Percentiles rank a stretch among this genome's conserved stretches.
phyloP scores from a whole-genome alignment of 805 yeast species.

The Ogataea paradorogensis region DNA sequence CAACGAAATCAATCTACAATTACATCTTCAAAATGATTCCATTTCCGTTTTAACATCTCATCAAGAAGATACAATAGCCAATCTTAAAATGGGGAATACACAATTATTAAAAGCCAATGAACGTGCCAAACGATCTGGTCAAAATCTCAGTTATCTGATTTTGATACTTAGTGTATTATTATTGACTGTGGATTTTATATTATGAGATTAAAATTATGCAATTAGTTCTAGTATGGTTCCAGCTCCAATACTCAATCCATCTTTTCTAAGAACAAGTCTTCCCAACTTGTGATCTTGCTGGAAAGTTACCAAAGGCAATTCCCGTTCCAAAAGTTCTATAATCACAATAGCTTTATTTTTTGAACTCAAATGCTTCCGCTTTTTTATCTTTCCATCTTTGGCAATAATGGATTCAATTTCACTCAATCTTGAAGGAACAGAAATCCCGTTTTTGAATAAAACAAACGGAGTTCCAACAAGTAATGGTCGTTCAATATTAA shows the following conservation, averaged over 20 bases:
- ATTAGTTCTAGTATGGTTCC: conserved; percentile 26
- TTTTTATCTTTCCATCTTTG: conserved; percentile 43
- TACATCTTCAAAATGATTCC: conserved; percentile 68
- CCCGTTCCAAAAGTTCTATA: conserved; percentile 46
- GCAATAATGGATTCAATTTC: conserved; percentile 38
- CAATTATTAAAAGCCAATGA: conserved; percentile 66
- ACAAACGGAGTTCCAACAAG: conserved; percentile 78
- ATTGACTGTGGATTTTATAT: conserved; percentile 51
- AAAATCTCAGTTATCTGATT: conserved; percentile 53
- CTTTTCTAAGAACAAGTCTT: conserved; percentile 65
- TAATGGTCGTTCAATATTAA: conserved; percentile 68
- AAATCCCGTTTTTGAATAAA: conserved; percentile 71
- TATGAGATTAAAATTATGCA: conserved; percentile 14
- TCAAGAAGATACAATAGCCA: conserved; percentile 62
- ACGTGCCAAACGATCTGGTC: conserved; percentile 60
- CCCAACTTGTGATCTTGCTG: conserved; percentile 53
- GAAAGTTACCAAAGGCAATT: conserved; percentile 52
- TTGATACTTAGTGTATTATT: conserved; percentile 54
- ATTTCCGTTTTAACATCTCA: conserved; percentile 61
- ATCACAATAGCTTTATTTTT: conserved; percentile 59
- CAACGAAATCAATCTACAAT: conserved; percentile 68
- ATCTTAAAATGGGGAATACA: conserved; percentile 68
- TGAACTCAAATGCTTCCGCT: conserved; percentile 54
- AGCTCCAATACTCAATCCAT: conserved; percentile 66
- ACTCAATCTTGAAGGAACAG: conserved; percentile 64